These are phyloP conservation scores for Umbelopsis sp. DNA, from an alignment of 371 early-diverging fungal species.

Conservation along the genomic window DNA sequence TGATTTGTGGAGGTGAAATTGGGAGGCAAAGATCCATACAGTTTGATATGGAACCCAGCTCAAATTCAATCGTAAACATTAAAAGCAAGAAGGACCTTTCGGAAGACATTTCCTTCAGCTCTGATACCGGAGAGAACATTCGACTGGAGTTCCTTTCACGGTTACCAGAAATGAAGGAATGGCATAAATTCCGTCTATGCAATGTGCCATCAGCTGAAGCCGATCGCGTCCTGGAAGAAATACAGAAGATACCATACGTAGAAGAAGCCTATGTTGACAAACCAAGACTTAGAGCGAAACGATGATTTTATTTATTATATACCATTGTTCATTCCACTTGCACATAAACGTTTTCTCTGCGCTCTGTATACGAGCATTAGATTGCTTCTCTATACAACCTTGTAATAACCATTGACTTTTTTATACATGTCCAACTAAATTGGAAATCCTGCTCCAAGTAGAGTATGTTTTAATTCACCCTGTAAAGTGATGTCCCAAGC, in stretches of 20 bases:
- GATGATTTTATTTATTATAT: slow-evolving; percentile 2
- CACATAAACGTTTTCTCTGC: neutral
- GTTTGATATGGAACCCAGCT: neutral
- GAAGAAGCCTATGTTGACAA: slow-evolving; percentile 8
- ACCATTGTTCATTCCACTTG: neutral
- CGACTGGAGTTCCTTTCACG: neutral
- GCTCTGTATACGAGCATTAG: too few relatives aligned
- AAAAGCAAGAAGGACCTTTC: slow-evolving; percentile 5
- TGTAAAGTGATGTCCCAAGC: too few relatives aligned
- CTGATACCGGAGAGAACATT: neutral
- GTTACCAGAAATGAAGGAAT: slow-evolving; percentile 3
- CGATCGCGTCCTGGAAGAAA: neutral
- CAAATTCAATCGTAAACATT: neutral
- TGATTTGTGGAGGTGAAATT: too few relatives aligned
- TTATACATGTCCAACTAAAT: too few relatives aligned
- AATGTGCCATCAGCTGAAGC: neutral
- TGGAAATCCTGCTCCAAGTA: too few relatives aligned
- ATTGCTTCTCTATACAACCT: too few relatives aligned
- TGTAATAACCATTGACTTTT: too few relatives aligned
- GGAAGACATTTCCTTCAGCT: neutral
- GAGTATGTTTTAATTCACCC: too few relatives aligned
- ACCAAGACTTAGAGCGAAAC: neutral
- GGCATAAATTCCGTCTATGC: neutral
- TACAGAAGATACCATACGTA: neutral
- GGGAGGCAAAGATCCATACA: too few relatives aligned